Evolutionary conservation across 768 basidiomycete species (phyloP).

Genomic region (Panaeolus cyanescens): DNA sequence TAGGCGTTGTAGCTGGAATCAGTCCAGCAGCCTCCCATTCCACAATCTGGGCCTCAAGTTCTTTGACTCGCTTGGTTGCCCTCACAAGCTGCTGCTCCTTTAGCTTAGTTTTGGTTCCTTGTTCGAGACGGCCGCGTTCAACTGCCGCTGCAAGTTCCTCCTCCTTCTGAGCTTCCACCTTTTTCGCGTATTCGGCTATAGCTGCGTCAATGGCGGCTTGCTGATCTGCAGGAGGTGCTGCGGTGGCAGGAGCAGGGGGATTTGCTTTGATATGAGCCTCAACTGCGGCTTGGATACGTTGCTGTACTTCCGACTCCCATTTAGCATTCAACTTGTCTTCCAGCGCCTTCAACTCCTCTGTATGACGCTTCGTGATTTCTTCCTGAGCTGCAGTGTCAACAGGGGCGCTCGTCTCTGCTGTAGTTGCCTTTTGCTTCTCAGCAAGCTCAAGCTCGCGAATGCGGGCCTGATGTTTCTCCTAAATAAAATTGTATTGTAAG

Average conservation of each 20-base stretch:
- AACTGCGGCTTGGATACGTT: slow-evolving; percentile 34
- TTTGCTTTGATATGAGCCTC: slow-evolving; percentile 45
- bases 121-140: slow-evolving; percentile 70
- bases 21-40: slow-evolving; percentile 57
- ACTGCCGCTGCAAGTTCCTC: slow-evolving; percentile 66
- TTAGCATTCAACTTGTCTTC: slow-evolving; percentile 54
- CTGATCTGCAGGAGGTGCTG: slow-evolving; percentile 26
- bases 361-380: slow-evolving; percentile 53
- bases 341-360: slow-evolving; percentile 58
- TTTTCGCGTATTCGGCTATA: slow-evolving; percentile 50
- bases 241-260: slow-evolving; percentile 29
- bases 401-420: slow-evolving; percentile 39
- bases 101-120: slow-evolving; percentile 58
- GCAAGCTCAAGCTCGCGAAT: slow-evolving; percentile 52
- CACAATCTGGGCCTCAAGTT: slow-evolving; percentile 63
- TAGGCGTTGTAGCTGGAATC: slow-evolving; percentile 36
- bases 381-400: slow-evolving; percentile 28
- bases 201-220: slow-evolving; percentile 48
- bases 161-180: slow-evolving; percentile 45
- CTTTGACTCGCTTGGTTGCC: slow-evolving; percentile 63
- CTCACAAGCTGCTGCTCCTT: slow-evolving; percentile 73
- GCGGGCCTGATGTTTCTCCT: slow-evolving; percentile 67
- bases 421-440: slow-evolving; percentile 53
- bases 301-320: slow-evolving; percentile 54
- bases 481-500: slow-evolving; percentile 9